These are phyloP conservation scores for Aspergillus pseudotamarii DNA, from an alignment of 2,329 filamentous ascomycete species.

Conservation along the genomic window DNA sequence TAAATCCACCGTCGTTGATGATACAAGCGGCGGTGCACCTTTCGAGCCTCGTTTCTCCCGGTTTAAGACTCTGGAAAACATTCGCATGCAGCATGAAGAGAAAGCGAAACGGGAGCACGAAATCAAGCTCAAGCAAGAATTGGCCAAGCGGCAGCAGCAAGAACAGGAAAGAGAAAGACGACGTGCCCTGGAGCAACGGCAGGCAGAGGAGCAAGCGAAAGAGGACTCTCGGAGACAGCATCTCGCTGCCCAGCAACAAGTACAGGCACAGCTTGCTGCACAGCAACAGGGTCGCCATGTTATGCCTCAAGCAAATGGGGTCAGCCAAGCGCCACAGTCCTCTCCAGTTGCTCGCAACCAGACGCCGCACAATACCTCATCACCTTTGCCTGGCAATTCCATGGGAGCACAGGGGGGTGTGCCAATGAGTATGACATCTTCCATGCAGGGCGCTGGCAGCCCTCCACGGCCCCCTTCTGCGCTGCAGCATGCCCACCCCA, in stretches of 20 bases:
- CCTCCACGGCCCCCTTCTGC: constrained; percentile 49
- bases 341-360: constrained; percentile 52
- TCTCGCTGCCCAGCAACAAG: constrained; percentile 51
- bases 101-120: constrained; percentile 57
- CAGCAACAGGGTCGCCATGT: constrained; percentile 56
- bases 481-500: constrained; percentile 51
- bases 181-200: constrained; percentile 45
- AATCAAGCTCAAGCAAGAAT: constrained; percentile 53
- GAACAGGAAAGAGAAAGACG: constrained; percentile 54
- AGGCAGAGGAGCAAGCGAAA: constrained; percentile 47
- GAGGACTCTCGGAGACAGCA: constrained; percentile 45
- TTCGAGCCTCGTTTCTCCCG: constrained; percentile 87
- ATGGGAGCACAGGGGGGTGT: constrained; percentile 44
- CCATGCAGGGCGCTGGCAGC: constrained; percentile 50
- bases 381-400: constrained; percentile 45
- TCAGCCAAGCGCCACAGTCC: constrained; percentile 47
- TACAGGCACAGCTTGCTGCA: constrained; percentile 45
- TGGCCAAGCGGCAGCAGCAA: constrained; percentile 50
- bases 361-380: constrained; percentile 50
- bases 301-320: constrained; percentile 48
- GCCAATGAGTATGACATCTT: constrained; percentile 49
- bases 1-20: constrained; percentile 71
- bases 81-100: constrained; percentile 76
- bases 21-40: constrained; percentile 68
- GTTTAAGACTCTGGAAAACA: constrained; percentile 88